Evolutionary conservation across 192 early-diverging fungal species (phyloP).

Genomic region (Podila epicladia): DNA sequence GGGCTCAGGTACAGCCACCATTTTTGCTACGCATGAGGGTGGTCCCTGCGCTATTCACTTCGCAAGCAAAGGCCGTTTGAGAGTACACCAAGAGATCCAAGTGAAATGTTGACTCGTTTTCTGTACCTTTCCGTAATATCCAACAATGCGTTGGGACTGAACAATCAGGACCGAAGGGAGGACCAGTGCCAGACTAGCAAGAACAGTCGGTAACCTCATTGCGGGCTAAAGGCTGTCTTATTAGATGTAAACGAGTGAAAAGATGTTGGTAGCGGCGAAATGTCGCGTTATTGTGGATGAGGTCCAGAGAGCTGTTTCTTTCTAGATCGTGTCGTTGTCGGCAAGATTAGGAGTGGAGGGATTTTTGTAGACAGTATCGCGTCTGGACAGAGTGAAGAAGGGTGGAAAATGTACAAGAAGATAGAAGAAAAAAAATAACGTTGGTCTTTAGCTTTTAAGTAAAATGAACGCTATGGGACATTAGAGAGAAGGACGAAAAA

Average conservation of each 20-base stretch:
- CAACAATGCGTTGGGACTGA: slow-evolving; percentile 27
- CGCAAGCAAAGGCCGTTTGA: too few relatives aligned
- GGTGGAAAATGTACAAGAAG: neutral
- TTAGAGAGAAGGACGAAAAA: neutral
- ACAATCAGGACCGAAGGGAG: slow-evolving; percentile 6
- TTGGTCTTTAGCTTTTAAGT: neutral
- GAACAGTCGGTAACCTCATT: slow-evolving; percentile 4
- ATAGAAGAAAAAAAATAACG: neutral
- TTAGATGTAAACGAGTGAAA: neutral
- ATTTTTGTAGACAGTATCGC: neutral
- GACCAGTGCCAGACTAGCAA: slow-evolving; percentile 9
- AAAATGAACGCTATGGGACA: neutral
- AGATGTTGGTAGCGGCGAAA: neutral
- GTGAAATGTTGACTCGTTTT: too few relatives aligned
- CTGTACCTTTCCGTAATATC: slow-evolving; percentile 43
- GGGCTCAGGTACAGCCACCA: too few relatives aligned
- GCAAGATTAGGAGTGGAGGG: neutral
- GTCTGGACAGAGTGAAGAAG: neutral
- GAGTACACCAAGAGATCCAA: too few relatives aligned
- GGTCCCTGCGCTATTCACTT: too few relatives aligned
- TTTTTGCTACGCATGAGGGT: too few relatives aligned
- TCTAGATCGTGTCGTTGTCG: too few relatives aligned
- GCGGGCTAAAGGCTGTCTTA: too few relatives aligned
- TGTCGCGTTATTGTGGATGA: neutral
- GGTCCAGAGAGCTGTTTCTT: neutral